phyloP scores from a whole-genome alignment of 140 eudicot genomes.

The Flaveria floridana region DNA sequence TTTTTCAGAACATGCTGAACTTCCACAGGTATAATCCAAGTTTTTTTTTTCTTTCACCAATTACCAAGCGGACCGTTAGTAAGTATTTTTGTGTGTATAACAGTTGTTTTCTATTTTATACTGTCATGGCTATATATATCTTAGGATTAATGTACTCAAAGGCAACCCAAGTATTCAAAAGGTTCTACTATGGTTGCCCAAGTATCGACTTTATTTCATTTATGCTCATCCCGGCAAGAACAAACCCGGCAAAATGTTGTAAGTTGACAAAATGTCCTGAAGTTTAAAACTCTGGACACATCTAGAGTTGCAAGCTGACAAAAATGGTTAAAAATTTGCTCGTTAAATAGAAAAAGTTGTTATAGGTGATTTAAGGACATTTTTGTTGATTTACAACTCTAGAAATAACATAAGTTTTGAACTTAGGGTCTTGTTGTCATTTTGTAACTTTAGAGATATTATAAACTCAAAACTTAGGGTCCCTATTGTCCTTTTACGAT shows the following conservation, averaged over 20 bases:
- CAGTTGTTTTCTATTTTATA: neutral
- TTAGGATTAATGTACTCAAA: neutral
- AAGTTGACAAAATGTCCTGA: neutral
- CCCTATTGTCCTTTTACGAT: neutral
- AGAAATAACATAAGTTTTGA: constrained; percentile 1
- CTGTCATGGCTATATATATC: neutral
- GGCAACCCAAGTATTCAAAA: neutral
- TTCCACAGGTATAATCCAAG: constrained; percentile 67
- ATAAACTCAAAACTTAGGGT: constrained; percentile 6
- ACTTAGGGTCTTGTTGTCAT: neutral
- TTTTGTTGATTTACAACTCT: neutral
- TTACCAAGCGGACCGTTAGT: constrained; percentile 10
- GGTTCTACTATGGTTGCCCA: neutral
- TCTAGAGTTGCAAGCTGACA: neutral
- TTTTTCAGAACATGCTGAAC: constrained; percentile 80
- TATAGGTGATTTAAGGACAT: neutral
- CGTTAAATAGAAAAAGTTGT: neutral
- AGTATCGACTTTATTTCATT: neutral
- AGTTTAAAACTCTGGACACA: neutral
- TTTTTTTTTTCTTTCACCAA: constrained; percentile 8
- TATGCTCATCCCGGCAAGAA: neutral
- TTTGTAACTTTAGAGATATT: neutral
- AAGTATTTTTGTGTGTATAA: neutral
- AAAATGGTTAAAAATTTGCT: neutral
- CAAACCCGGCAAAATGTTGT: neutral